Evolutionary conservation across 352 stramenopile genomes (phyloP).

Genomic region (Salisapilia sapeloensis): DNA sequence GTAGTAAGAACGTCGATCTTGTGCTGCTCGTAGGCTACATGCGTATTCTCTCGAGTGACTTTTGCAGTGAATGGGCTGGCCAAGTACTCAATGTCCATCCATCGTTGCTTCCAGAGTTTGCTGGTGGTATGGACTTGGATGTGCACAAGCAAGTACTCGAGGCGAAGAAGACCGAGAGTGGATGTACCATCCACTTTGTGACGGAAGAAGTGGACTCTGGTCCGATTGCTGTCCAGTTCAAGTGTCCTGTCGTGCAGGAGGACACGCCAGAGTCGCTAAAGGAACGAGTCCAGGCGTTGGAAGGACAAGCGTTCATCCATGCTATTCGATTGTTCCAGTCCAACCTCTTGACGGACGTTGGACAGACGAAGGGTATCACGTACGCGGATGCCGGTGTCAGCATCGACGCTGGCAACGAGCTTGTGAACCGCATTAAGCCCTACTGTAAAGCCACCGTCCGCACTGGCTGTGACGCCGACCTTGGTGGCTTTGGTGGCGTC

Average conservation of each 20-base stretch:
- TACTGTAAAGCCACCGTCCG: conserved; percentile 94
- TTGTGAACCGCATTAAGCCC: conserved; percentile 97
- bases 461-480: conserved; percentile 90
- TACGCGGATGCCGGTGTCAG: conserved; percentile 97
- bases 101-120: conserved; percentile 96
- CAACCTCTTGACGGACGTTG: conserved; percentile 20
- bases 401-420: conserved; percentile 93
- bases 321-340: conserved; percentile 71
- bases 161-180: conserved; percentile 88
- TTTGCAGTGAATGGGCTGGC: conserved; percentile 90
- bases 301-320: conserved; percentile 88
- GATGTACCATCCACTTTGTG: conserved; percentile 98
- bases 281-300: conserved; percentile 92
- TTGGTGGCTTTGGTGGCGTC: conserved; percentile 95
- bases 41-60: conserved; percentile 93
- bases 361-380: conserved; percentile 71
- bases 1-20: conserved; percentile 88
- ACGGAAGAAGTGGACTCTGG: conserved; percentile 95
- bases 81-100: conserved; percentile 99
- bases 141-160: conserved; percentile 97
- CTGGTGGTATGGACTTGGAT: conserved; percentile 98
- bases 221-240: conserved; percentile 95
- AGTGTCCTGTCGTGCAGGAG: conserved; percentile 75
- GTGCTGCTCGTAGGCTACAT: conserved; percentile 99
- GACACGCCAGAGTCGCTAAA: conserved; percentile 94